Evolutionary conservation across 2,329 filamentous ascomycete genomes (phyloP), one percentile per base, ranked within the genome.

Genomic region (Pseudohalonectria lignicola): DNA sequence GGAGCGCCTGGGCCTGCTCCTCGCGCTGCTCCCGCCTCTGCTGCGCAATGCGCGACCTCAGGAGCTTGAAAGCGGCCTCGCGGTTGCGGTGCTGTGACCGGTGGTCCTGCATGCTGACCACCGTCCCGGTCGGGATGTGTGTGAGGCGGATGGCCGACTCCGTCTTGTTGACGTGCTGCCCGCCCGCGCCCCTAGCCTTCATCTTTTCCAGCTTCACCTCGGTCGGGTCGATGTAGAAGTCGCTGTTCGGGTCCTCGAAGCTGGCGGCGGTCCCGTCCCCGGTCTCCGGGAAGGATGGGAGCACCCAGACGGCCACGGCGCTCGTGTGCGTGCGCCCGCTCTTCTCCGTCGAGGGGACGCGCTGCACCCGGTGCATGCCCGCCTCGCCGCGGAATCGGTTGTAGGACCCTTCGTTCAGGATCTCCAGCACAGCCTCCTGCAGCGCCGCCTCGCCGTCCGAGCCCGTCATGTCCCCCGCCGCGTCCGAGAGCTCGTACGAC

Each of bases 161-260:
- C 0, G 92, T 98, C 58, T 90, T 95, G 64, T 98, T 98, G 55
- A 98, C 92, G 61, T 98, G 92, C 64, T 98, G 92, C 1, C 92
- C 92, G 23, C 92, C 92, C 1, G 92, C 90, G 42, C 92, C 92
- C 33, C 86, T 70, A 0, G 92, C 87, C 13, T 88, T 75, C 88
- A 96, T 94, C 43, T 87, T 86, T 55, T 98, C 92, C 16, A 76
- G 68, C 37, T 72, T 72, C 18, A 98, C 86, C 42, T 98, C 90
- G 43, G 78, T 71, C 5, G 84, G 77, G 53, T 93, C 77, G 42
- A 98, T 71, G 62, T 88, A 94, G 62, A 94, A 95, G 54, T 95
- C 84, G 58, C 85, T 94, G 40, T 79, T 81, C 0, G 90, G 90
- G 50, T 96, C 82, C 44, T 90, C 79, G 46, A 83, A 72, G 23